phyloP scores from a whole-genome alignment of 2,329 filamentous ascomycete species.

The Aschersonia sp. region DNA sequence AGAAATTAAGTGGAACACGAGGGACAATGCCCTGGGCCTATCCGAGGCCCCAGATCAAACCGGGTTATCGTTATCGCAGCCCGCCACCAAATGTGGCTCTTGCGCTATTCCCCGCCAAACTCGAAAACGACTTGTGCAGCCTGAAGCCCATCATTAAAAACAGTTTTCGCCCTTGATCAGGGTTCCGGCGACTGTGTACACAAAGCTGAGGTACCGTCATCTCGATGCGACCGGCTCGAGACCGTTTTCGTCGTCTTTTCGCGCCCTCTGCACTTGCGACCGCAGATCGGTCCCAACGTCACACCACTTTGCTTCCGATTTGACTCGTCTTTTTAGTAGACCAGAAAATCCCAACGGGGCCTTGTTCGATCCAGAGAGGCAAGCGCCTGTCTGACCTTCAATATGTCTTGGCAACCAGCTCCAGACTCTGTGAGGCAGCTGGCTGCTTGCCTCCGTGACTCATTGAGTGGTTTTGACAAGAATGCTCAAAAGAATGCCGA shows the following conservation, averaged over 20 bases:
- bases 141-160: background rate
- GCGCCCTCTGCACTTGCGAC: background rate
- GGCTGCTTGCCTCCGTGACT: conserved; percentile 78
- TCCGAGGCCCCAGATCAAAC: conserved; percentile 1
- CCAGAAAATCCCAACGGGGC: background rate
- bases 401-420: conserved; percentile 87
- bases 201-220: background rate
- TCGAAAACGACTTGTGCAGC: background rate
- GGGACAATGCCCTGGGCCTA: background rate
- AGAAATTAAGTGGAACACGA: too few relatives aligned
- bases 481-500: conserved; percentile 79
- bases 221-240: background rate
- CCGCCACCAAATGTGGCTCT: conserved; percentile 9
- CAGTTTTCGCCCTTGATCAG: too few relatives aligned
- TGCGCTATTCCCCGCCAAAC: background rate
- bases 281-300: background rate
- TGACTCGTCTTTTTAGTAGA: too few relatives aligned
- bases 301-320: background rate
- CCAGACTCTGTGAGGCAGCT: conserved; percentile 81
- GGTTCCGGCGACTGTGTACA: too few relatives aligned
- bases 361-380: conserved; percentile 2
- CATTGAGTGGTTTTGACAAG: conserved; percentile 71
- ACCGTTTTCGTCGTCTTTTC: background rate
- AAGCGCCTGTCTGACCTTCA: conserved; percentile 6
- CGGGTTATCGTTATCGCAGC: conserved; percentile 26